These are phyloP conservation scores for Citrus inodora DNA, from an alignment of 345 rosid genomes.

Conservation along the genomic window DNA sequence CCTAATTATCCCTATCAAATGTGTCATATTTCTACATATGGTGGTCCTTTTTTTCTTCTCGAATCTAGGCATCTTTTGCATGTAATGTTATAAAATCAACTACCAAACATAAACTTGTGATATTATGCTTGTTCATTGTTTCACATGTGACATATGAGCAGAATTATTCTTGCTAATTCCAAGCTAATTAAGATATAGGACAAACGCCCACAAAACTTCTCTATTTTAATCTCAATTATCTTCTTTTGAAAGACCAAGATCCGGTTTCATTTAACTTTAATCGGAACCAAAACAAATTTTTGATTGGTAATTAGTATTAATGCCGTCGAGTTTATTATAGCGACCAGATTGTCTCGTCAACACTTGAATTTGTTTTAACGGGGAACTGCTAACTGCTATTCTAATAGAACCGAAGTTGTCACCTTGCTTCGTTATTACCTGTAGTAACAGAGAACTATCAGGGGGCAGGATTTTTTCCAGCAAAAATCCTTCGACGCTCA, in stretches of 20 bases:
- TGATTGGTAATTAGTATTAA: too few species aligned
- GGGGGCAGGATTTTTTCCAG: too few species aligned
- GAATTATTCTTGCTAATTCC: neutral
- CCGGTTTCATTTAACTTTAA: too few species aligned
- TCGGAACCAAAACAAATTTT: too few species aligned
- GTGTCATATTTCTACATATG: neutral
- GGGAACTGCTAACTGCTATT: too few species aligned
- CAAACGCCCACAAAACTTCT: neutral
- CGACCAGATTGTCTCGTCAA: fast-evolving
- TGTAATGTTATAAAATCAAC: neutral
- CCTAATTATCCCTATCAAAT: neutral
- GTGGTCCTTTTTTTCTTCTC: neutral
- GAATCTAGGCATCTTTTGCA: neutral
- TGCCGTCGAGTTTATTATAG: too few species aligned
- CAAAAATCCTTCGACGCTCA: fast-evolving
- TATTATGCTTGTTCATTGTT: neutral
- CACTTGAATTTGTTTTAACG: too few species aligned
- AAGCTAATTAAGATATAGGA: neutral
- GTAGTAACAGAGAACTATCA: too few species aligned
- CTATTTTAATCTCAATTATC: too few species aligned
- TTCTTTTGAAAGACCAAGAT: too few species aligned
- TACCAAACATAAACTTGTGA: neutral
- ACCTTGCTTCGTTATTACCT: too few species aligned
- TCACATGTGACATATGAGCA: neutral
- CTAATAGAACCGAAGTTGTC: too few species aligned